A percentile compares a stretch with the other conserved stretches of the same genome.
These are phyloP conservation scores for Rosa rugosa DNA, from an alignment of 306 rosid genomes.

Conservation along the genomic window DNA sequence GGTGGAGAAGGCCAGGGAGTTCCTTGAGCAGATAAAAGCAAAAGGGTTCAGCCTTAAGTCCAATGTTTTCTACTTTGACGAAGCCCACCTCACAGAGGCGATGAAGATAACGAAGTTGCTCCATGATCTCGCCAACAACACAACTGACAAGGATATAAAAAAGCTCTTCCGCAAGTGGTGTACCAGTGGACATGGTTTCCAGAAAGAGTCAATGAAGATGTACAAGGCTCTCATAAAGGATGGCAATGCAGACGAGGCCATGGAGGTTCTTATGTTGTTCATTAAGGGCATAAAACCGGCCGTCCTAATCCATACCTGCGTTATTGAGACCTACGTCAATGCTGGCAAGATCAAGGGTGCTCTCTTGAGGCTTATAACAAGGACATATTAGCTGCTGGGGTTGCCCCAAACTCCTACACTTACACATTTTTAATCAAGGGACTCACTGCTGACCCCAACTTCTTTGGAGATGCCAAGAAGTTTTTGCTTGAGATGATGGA, in stretches of 20 bases:
- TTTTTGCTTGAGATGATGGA: constrained; percentile 62
- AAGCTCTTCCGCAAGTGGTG: neutral
- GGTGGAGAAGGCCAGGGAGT: neutral
- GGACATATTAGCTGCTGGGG: constrained; percentile 67
- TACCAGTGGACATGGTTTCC: no score
- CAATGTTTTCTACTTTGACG: neutral
- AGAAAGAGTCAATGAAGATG: neutral
- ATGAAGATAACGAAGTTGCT: neutral
- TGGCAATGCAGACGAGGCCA: constrained; percentile 33
- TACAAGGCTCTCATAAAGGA: neutral
- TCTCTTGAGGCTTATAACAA: constrained; percentile 55
- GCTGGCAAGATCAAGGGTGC: constrained; percentile 59
- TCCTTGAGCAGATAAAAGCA: neutral
- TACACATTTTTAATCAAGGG: constrained; percentile 56
- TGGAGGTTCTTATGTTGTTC: constrained; percentile 51
- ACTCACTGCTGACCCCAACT: constrained; percentile 38
- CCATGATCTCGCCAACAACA: neutral
- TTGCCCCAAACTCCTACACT: constrained; percentile 63
- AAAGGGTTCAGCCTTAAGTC: neutral
- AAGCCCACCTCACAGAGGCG: neutral
- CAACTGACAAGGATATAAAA: neutral
- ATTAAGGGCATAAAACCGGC: constrained; percentile 53
- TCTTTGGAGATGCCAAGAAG: constrained; percentile 48
- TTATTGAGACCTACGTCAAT: constrained; percentile 57
- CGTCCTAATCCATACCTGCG: constrained; percentile 61